phyloP scores from a whole-genome alignment of 1,284 basidiomycete species.

The Cystobasidiaceae sp. region DNA sequence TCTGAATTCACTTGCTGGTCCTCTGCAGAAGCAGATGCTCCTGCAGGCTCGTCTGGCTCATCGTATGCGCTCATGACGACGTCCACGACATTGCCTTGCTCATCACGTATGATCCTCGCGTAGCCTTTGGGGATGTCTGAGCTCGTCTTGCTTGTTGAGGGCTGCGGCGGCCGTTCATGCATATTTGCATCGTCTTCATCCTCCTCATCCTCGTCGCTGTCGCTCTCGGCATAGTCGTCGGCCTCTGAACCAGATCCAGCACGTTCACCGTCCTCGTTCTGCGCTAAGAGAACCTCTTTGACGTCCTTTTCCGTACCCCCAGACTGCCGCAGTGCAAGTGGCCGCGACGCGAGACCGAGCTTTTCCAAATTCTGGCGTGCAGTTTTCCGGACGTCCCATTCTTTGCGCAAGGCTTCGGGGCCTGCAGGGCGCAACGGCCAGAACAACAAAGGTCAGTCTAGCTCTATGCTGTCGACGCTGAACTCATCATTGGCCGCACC shows the following conservation, averaged over 20 bases:
- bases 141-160: conserved; percentile 24
- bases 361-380: conserved; percentile 63
- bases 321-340: conserved; percentile 43
- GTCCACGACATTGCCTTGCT: conserved; percentile 68
- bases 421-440: neutral
- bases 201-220: conserved; percentile 13
- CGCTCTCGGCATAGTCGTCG: conserved; percentile 48
- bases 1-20: conserved; percentile 33
- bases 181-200: conserved; percentile 24
- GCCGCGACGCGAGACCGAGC: conserved; percentile 63
- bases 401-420: neutral
- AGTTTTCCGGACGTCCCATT: conserved; percentile 56
- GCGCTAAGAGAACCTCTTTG: conserved; percentile 50
- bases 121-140: conserved; percentile 60
- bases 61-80: conserved; percentile 62
- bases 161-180: conserved; percentile 17
- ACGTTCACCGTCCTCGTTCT: conserved; percentile 15
- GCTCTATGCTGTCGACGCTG: neutral
- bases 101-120: conserved; percentile 80
- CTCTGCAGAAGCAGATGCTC: conserved; percentile 41
- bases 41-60: conserved; percentile 33
- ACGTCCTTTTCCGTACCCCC: conserved; percentile 41
- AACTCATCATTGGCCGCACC: conserved; percentile 29
- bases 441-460: neutral
- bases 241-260: conserved; percentile 48